Conservation (phyloP, 345 rosid species). For the Arabis alpina region DNA sequence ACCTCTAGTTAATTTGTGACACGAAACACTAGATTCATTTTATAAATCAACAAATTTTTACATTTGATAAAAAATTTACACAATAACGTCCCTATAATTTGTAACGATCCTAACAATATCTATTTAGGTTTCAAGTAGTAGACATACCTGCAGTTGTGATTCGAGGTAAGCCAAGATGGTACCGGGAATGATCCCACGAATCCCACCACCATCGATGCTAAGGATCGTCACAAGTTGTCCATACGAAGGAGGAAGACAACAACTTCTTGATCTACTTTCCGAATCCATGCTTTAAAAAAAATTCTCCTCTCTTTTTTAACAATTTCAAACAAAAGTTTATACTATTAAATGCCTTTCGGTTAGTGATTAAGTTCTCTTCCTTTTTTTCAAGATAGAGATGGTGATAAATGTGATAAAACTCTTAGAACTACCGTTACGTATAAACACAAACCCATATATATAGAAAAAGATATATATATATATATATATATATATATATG, state of each 20-base stretch:
- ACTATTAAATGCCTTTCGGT: slow-evolving; percentile 18
- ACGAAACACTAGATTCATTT: not conserved
- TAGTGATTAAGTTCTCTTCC: not conserved
- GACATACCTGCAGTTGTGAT: slow-evolving; percentile 59
- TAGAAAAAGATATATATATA: slow-evolving; percentile 11
- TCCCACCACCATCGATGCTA: slow-evolving; percentile 78
- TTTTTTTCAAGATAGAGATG: slow-evolving; percentile 17
- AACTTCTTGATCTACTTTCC: not conserved
- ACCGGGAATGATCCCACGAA: slow-evolving; percentile 70
- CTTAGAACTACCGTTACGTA: slow-evolving; percentile 27
- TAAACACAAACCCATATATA: slow-evolving; percentile 23
- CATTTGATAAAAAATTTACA: not conserved
- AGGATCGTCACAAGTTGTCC: slow-evolving; percentile 62
- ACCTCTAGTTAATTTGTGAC: not conserved
- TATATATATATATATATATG: slow-evolving; percentile 24
- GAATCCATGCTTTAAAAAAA: slow-evolving; percentile 6
- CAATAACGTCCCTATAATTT: not conserved
- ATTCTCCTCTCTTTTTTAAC: not conserved
- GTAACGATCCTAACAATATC: not conserved
- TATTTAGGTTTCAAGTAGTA: not conserved
- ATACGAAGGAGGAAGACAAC: slow-evolving; percentile 51
- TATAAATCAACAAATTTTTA: too few species aligned
- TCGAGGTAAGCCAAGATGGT: slow-evolving; percentile 62
- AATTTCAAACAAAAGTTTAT: not conserved
- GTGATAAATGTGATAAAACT: slow-evolving; percentile 32